Conservation (phyloP, 805 yeast genomes). For the Lachancea kluyveri region DNA sequence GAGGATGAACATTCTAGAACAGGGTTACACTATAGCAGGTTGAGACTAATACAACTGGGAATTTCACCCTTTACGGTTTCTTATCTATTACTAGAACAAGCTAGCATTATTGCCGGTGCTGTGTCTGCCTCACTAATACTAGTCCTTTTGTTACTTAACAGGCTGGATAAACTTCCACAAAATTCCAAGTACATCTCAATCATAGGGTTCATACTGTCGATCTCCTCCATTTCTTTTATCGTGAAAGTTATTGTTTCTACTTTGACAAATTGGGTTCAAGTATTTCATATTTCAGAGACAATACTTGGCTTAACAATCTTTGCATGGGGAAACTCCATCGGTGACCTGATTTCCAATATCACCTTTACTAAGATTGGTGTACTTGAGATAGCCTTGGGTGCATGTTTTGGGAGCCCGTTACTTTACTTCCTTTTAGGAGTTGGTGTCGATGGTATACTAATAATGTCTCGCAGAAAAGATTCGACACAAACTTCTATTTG, state of each 20-base stretch:
- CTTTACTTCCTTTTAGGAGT: slow-evolving; percentile 72
- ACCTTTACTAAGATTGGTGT: slow-evolving; percentile 77
- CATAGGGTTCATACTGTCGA: slow-evolving; percentile 59
- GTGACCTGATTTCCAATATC: slow-evolving; percentile 79
- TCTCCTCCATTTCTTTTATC: slow-evolving; percentile 54
- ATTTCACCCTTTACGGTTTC: too few species aligned
- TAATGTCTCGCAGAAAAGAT: slow-evolving; percentile 18
- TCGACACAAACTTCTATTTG: slow-evolving; percentile 7
- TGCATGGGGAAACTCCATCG: slow-evolving; percentile 89
- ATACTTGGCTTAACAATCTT: slow-evolving; percentile 81
- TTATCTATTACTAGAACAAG: too few species aligned
- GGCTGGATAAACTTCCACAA: too few species aligned
- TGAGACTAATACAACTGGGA: too few species aligned
- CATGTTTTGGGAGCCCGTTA: slow-evolving; percentile 92
- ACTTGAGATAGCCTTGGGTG: slow-evolving; percentile 88
- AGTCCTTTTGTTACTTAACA: too few species aligned
- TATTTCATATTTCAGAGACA: slow-evolving; percentile 63
- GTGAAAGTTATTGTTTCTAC: slow-evolving; percentile 46
- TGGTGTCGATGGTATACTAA: slow-evolving; percentile 64
- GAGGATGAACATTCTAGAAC: too few species aligned
- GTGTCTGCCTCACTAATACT: too few species aligned
- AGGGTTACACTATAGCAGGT: too few species aligned
- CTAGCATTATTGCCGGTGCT: too few species aligned
- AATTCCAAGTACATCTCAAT: slow-evolving; percentile 24
- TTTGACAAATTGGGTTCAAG: slow-evolving; percentile 53